Base-by-base conservation (phyloP, 345 rosid species). In the Excoecaria agallocha region DNA sequence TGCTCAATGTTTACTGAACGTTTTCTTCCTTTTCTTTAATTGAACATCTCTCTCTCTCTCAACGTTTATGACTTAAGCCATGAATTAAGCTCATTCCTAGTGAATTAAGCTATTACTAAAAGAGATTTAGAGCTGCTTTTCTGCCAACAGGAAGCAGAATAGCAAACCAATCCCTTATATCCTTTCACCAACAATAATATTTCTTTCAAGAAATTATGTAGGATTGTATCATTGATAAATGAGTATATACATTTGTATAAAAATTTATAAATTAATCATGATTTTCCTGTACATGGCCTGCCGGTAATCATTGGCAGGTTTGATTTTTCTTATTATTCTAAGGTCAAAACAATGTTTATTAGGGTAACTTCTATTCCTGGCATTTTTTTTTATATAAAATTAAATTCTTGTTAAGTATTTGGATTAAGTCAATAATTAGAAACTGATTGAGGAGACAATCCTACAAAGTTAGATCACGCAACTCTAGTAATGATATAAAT, bases 401-500 rank as follows among this genome's bases (percentile, higher is more conserved):
- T 19, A 15, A 13, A 13, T 51, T 54, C 48, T 6, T 43, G 52
- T 25, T 45, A 71, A 60, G 50, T 59, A 46, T n/a, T 3, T 46
- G 75, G 41, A 22, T 59, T 35, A 17, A 71, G 62, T 55, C 20
- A 45, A 43, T 45, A 46, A 25, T 60, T 41, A 25, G 55, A 59
- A 72, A 72, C 6, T 4, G 17, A 13, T 2, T 5, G 22, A 11
- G n/a, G 64, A 37, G 51, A 39, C 4, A 50, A 52, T 19, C 76
- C 64, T 62, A 11, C 12, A 51, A 38, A 49, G 50, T 65, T 37
- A 49, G 60, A 9, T 39, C 60, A 69, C 66, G 37, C 74, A 71
- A 79, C 69, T 70, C 41, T 45, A 62, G 69, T 46, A 77, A 74
- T 78, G 74, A 69, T 75, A 45, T 25, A 19, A 65, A 75, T 35